These are phyloP conservation scores for Didymella arachidicola DNA, from an alignment of 2,329 filamentous ascomycete genomes.

Conservation along the genomic window DNA sequence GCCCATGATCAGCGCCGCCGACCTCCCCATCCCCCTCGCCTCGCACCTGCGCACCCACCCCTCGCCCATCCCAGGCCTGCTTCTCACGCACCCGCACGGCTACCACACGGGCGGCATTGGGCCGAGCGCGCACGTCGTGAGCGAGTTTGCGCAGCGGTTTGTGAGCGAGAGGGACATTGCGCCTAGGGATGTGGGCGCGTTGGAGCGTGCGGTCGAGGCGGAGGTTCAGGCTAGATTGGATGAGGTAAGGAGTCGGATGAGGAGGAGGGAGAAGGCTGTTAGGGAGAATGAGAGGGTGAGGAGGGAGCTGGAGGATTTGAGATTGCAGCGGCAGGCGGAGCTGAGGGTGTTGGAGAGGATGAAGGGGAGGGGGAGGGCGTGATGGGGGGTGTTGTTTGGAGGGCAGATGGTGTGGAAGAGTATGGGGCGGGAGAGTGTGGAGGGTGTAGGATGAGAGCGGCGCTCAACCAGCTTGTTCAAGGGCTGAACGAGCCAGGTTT, in stretches of 20 bases:
- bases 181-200: conserved; percentile 38
- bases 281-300: conserved; percentile 54
- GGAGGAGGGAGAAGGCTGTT: conserved; percentile 51
- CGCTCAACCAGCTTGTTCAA: conserved; percentile 10
- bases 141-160: conserved; percentile 52
- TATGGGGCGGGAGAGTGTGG: background rate
- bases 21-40: conserved; percentile 54
- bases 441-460: background rate
- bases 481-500: conserved; percentile 6
- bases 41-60: conserved; percentile 54
- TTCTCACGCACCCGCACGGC: conserved; percentile 57
- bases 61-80: conserved; percentile 54
- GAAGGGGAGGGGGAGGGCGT: conserved; percentile 42
- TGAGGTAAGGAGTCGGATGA: conserved; percentile 50
- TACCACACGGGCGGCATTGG: conserved; percentile 59
- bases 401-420: conserved; percentile 25
- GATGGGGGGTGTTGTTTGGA: background rate
- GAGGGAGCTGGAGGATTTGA: conserved; percentile 54
- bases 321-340: conserved; percentile 56
- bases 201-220: conserved; percentile 47
- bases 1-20: conserved; percentile 41
- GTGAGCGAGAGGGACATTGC: conserved; percentile 48
- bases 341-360: conserved; percentile 54
- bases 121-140: conserved; percentile 45
- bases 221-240: conserved; percentile 47